These are phyloP conservation scores for Petunia hybrid DNA, from an alignment of 305 asterid genomes.

Conservation along the genomic window DNA sequence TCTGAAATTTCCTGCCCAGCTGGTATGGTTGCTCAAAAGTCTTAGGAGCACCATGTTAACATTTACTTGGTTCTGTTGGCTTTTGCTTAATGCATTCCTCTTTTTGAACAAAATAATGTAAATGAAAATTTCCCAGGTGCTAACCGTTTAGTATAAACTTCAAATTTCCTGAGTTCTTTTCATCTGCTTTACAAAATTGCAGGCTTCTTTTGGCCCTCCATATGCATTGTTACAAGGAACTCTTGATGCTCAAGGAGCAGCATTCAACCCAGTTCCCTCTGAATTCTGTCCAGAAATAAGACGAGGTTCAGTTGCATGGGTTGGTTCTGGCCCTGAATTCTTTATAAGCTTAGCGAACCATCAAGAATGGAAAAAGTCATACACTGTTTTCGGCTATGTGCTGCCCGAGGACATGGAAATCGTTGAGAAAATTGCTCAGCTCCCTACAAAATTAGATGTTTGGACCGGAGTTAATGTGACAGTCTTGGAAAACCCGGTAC, in stretches of 20 bases:
- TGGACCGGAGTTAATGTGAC: conserved; percentile 79
- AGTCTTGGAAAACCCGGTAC: conserved; percentile 64
- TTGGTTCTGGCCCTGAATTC: conserved; percentile 96
- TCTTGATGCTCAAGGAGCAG: conserved; percentile 59
- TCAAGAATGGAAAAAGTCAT: conserved; percentile 73
- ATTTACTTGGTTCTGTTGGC: neutral
- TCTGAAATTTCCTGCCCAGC: neutral
- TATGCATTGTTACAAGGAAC: conserved; percentile 91
- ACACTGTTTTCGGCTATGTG: conserved; percentile 79
- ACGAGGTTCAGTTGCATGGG: conserved; percentile 95
- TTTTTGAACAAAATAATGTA: neutral
- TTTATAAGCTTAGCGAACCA: conserved; percentile 93
- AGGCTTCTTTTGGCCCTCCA: conserved; percentile 94
- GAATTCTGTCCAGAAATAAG: conserved; percentile 71
- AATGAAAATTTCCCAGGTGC: neutral
- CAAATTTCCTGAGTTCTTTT: neutral
- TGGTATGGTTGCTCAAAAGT: neutral
- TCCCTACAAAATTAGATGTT: conserved; percentile 74
- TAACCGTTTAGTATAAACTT: neutral
- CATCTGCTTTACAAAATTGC: conserved; percentile 32
- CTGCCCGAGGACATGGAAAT: conserved; percentile 84
- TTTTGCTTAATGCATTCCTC: neutral
- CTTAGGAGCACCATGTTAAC: neutral
- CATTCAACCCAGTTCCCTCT: conserved; percentile 44
- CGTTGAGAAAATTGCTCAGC: conserved; percentile 80